Evolutionary conservation across 768 basidiomycete genomes (phyloP).

Genomic region (Fomitopsis serialis): DNA sequence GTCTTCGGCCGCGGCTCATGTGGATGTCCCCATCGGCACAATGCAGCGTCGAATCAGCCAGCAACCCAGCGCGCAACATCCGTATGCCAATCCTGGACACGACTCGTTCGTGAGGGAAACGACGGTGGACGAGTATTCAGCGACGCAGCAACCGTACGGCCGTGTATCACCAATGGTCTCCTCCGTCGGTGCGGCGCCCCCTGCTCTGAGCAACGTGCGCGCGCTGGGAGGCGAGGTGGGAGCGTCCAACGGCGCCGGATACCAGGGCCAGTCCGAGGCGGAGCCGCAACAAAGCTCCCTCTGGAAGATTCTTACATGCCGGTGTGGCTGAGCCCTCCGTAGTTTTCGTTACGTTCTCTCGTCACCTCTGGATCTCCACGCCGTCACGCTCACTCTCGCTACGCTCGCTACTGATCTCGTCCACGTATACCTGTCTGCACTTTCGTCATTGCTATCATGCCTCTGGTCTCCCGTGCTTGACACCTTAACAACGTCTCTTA

Average conservation of each 20-base stretch:
- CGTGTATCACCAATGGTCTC: slow-evolving; percentile 81
- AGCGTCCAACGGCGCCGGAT: slow-evolving; percentile 55
- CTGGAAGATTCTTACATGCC: slow-evolving; percentile 72
- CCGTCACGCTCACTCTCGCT: slow-evolving; percentile 15
- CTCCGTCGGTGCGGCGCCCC: slow-evolving; percentile 59
- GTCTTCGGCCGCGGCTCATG: slow-evolving; percentile 62
- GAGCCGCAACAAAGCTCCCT: slow-evolving; percentile 50
- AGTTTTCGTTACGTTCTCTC: slow-evolving; percentile 17
- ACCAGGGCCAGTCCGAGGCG: slow-evolving; percentile 50
- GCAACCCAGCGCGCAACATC: slow-evolving; percentile 49
- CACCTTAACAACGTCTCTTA: slow-evolving; percentile 3
- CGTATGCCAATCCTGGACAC: slow-evolving; percentile 66
- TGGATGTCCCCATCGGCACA: slow-evolving; percentile 62
- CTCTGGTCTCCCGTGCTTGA: neutral
- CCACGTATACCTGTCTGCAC: slow-evolving; percentile 22
- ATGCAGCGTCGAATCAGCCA: slow-evolving; percentile 40
- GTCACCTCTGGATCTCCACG: slow-evolving; percentile 6
- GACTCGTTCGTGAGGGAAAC: slow-evolving; percentile 40
- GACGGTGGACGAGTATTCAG: slow-evolving; percentile 51
- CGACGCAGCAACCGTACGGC: slow-evolving; percentile 54
- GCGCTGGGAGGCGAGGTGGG: slow-evolving; percentile 68
- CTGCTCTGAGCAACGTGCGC: slow-evolving; percentile 67
- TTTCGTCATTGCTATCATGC: slow-evolving; percentile 7
- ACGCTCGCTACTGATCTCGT: slow-evolving; percentile 14
- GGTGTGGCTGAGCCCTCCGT: slow-evolving; percentile 48